phyloP scores from a whole-genome alignment of 2,329 filamentous ascomycete genomes.

The Claviceps cyperi region DNA sequence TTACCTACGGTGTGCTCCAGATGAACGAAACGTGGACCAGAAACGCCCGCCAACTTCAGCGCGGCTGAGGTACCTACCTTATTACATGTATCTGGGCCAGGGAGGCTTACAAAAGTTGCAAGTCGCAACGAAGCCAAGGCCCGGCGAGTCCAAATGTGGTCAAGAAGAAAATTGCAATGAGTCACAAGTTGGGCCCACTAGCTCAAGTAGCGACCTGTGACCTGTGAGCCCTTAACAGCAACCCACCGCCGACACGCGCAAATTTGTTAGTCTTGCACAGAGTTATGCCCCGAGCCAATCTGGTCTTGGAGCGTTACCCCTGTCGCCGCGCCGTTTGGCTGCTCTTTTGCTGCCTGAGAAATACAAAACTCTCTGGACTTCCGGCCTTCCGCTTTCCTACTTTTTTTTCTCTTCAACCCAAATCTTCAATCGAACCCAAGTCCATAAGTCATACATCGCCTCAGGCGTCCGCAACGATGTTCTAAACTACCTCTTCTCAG shows the following conservation, averaged over 20 bases:
- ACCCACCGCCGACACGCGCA: neutral
- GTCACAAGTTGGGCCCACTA: conserved; percentile 19
- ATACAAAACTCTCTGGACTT: conserved; percentile 25
- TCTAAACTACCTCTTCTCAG: conserved; percentile 34
- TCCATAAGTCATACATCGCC: conserved; percentile 16
- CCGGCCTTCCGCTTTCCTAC: conserved; percentile 9
- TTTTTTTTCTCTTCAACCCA: conserved; percentile 18
- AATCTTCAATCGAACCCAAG: conserved; percentile 19
- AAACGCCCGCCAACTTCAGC: neutral
- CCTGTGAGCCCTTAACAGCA: conserved; percentile 1
- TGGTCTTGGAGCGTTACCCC: conserved; percentile 9
- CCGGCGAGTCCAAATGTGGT: conserved; percentile 16
- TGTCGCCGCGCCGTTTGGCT: conserved; percentile 5
- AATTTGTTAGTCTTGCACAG: conserved; percentile 2
- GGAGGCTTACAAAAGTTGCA: neutral
- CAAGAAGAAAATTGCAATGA: conserved; percentile 17
- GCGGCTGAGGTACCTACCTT: neutral
- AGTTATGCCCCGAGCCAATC: neutral
- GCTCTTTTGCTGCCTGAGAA: conserved; percentile 32
- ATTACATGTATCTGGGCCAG: neutral
- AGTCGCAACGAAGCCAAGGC: neutral
- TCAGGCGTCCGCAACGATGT: conserved; percentile 38
- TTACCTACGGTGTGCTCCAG: too few species aligned
- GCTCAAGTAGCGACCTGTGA: conserved; percentile 1
- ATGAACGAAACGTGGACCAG: neutral